Evolutionary conservation across 352 stramenopile species (phyloP).

Genomic region (Globisporangium paroecandrum): DNA sequence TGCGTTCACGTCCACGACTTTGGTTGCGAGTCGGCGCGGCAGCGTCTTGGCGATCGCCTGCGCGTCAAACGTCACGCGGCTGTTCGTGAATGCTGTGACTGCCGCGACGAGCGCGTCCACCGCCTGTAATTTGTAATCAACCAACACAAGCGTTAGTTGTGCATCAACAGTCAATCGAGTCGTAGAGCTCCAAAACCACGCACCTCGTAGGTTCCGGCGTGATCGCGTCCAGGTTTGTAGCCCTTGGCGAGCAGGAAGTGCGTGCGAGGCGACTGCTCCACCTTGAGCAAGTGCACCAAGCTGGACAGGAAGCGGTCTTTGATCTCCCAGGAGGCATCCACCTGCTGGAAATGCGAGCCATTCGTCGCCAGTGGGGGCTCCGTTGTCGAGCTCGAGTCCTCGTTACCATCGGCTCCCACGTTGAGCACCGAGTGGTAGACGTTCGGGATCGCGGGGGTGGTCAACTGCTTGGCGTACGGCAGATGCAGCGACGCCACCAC

Average conservation of each 20-base stretch:
- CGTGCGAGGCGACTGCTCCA: constrained; percentile 45
- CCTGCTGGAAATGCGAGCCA: constrained; percentile 11
- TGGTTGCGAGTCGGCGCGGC: constrained; percentile 30
- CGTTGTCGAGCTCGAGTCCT: background rate
- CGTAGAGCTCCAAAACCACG: background rate
- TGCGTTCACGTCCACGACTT: constrained; percentile 15
- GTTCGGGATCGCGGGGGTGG: constrained; percentile 21
- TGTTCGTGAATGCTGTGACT: constrained; percentile 31
- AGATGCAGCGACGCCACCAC: constrained; percentile 55
- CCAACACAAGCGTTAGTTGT: background rate
- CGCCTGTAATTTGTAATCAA: constrained; percentile 17
- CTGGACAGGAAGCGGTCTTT: constrained; percentile 49
- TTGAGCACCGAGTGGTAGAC: constrained; percentile 43
- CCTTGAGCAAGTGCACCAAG: constrained; percentile 49
- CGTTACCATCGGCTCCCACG: background rate
- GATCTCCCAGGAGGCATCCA: constrained; percentile 46
- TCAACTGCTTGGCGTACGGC: constrained; percentile 45
- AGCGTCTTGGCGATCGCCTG: constrained; percentile 30
- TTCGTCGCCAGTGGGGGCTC: constrained; percentile 4
- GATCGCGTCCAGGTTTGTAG: constrained; percentile 54
- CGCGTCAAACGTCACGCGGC: constrained; percentile 32
- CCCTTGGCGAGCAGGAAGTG: constrained; percentile 60
- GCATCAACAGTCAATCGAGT: no score
- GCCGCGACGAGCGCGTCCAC: constrained; percentile 35
- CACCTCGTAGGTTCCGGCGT: constrained; percentile 44